phyloP scores from a whole-genome alignment of 441 rosid species.

The Aquilaria agallochum region DNA sequence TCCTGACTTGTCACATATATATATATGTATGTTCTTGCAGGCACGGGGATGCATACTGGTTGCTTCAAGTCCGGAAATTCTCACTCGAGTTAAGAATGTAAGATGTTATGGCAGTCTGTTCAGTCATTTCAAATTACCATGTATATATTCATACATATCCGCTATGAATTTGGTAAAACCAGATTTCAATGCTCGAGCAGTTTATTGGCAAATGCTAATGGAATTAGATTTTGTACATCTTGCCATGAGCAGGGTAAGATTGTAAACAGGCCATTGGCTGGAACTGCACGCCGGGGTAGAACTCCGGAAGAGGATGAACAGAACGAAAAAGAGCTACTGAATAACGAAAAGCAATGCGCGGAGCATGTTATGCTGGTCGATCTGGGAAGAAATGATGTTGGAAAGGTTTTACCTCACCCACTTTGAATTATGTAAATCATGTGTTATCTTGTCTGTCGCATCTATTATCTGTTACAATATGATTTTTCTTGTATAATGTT shows the following conservation, averaged over 20 bases:
- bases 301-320: slow-evolving; percentile 57
- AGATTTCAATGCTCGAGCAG: too few species aligned
- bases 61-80: slow-evolving; percentile 94
- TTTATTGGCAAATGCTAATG: not conserved
- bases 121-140: not conserved
- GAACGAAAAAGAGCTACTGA: slow-evolving; percentile 49
- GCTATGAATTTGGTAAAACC: too few species aligned
- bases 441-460: not conserved
- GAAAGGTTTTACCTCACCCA: slow-evolving; percentile 46
- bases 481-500: not conserved
- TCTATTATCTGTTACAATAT: not conserved
- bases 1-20: not conserved
- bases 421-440: not conserved
- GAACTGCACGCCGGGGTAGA: slow-evolving; percentile 79
- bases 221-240: not conserved
- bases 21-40: slow-evolving; percentile 28
- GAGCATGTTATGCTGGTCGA: slow-evolving; percentile 92
- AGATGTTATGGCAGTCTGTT: not conserved
- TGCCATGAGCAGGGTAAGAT: slow-evolving; percentile 51
- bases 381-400: slow-evolving; percentile 84
- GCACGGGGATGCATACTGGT: slow-evolving; percentile 86
- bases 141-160: not conserved
- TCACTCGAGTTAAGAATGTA: slow-evolving; percentile 82
- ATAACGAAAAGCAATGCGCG: slow-evolving; percentile 82
- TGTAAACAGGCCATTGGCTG: slow-evolving; percentile 85